A percentile compares a stretch with the other conserved stretches of the same genome.
These are phyloP conservation scores for Epithemia pelagica DNA, from an alignment of 108 stramenopile genomes.

Conservation along the genomic window DNA sequence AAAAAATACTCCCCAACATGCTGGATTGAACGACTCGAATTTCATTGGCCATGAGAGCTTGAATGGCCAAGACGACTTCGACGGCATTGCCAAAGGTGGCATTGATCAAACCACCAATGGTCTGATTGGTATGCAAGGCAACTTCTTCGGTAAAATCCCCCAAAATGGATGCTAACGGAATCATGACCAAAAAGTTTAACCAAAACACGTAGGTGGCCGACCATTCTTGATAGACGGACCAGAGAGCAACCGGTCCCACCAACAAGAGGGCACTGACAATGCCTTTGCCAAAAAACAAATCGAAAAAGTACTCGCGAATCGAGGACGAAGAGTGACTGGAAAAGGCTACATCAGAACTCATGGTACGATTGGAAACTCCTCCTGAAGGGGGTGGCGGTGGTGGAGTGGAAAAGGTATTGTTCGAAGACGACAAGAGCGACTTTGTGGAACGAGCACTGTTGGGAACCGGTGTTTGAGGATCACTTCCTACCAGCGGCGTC, in stretches of 20 bases:
- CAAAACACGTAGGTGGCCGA: constrained; percentile 64
- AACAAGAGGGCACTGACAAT: constrained; percentile 57
- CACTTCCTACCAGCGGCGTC: neutral
- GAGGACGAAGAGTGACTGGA: neutral
- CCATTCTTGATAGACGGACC: constrained; percentile 37
- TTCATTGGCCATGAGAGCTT: constrained; percentile 70
- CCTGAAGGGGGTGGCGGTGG: neutral
- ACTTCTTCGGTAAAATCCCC: constrained; percentile 97
- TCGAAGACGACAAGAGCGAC: neutral
- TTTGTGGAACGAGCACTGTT: neutral
- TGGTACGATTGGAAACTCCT: neutral
- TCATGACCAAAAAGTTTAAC: constrained; percentile 88
- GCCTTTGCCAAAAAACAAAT: constrained; percentile 6
- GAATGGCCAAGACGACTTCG: constrained; percentile 86
- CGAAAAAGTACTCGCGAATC: neutral
- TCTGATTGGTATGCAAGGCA: constrained; percentile 91
- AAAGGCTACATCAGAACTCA: neutral
- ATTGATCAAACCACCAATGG: constrained; percentile 93
- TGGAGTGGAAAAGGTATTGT: neutral
- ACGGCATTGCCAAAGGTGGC: constrained; percentile 97
- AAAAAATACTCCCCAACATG: constrained; percentile 93
- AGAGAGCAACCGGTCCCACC: constrained; percentile 58
- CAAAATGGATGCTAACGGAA: constrained; percentile 87
- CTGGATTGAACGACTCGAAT: constrained; percentile 91
- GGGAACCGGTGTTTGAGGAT: too few species aligned